Conservation (phyloP, 2,329 filamentous ascomycete genomes). For the Raffaelea ambrosiae region DNA sequence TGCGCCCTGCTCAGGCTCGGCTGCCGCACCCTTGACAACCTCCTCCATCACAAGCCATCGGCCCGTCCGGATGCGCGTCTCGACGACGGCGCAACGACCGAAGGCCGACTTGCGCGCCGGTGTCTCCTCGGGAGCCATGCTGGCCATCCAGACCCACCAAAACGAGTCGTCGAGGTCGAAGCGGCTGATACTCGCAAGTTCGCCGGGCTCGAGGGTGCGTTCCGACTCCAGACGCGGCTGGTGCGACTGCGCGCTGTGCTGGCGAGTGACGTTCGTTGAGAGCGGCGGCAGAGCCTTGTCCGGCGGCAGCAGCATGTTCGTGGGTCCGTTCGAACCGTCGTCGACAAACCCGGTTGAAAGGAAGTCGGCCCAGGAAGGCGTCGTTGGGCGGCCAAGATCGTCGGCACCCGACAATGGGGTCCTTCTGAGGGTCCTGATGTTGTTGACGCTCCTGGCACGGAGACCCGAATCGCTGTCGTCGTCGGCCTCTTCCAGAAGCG, state of each 20-base stretch:
- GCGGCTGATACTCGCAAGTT: constrained; percentile 82
- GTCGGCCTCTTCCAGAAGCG: constrained; percentile 61
- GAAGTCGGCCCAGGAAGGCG: constrained; percentile 97
- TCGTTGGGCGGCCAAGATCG: constrained; percentile 73
- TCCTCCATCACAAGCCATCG: constrained; percentile 95
- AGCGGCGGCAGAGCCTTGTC: constrained; percentile 89
- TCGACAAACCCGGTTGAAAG: constrained; percentile 88
- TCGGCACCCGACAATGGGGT: constrained; percentile 59
- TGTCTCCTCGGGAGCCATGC: constrained; percentile 84
- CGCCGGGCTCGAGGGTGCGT: constrained; percentile 70
- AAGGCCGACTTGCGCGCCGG: constrained; percentile 82
- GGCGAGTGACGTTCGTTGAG: constrained; percentile 53
- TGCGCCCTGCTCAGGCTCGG: constrained; percentile 73
- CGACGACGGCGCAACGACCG: constrained; percentile 83
- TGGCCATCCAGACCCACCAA: constrained; percentile 99
- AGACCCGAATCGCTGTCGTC: constrained; percentile 47
- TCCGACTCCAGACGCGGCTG: constrained; percentile 62
- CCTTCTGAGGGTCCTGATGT: constrained; percentile 39
- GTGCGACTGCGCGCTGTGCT: constrained; percentile 82
- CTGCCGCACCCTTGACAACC: constrained; percentile 85
- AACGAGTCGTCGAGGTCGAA: constrained; percentile 91
- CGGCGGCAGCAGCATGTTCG: constrained; percentile 73
- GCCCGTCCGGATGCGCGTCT: constrained; percentile 72
- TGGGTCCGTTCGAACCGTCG: constrained; percentile 51
- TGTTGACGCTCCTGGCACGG: no score